A percentile compares a stretch with the other conserved stretches of the same genome.
Evolutionary conservation across 176 grass and related monocot species (phyloP).

Genomic region (Musa schizocarpa): DNA sequence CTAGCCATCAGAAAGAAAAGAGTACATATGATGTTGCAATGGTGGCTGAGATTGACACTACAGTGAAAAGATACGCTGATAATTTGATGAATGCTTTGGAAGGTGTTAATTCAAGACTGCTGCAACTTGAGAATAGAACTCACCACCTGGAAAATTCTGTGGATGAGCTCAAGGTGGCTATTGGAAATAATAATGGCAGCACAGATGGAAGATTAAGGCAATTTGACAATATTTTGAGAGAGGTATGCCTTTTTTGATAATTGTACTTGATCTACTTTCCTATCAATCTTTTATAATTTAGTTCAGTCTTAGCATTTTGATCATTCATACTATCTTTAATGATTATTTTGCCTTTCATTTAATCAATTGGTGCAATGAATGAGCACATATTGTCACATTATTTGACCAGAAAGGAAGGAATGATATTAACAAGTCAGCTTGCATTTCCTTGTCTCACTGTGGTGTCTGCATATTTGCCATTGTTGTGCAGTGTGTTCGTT

Average conservation of each 20-base stretch:
- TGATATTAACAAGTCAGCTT: neutral
- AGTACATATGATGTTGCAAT: conserved; percentile 31
- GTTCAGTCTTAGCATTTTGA: neutral
- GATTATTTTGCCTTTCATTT: too few species aligned
- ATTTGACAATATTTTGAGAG: conserved; percentile 68
- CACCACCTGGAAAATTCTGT: conserved; percentile 60
- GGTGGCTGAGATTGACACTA: conserved; percentile 62
- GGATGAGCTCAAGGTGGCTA: conserved; percentile 50
- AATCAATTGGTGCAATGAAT: too few species aligned
- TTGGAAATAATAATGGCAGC: conserved; percentile 57
- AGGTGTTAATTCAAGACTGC: conserved; percentile 61
- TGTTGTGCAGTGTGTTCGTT: neutral
- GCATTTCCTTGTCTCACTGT: neutral
- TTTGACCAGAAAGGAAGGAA: too few species aligned
- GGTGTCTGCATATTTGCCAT: neutral
- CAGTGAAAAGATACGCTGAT: conserved; percentile 83
- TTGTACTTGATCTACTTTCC: neutral
- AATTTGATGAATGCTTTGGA: conserved; percentile 68
- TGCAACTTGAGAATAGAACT: conserved; percentile 60
- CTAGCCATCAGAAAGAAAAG: conserved; percentile 51
- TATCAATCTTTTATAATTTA: neutral
- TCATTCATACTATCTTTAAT: neutral
- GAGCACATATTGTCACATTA: too few species aligned
- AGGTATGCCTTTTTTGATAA: conserved; percentile 31
- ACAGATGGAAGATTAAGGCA: conserved; percentile 84